These are phyloP conservation scores for Panicum hallii DNA, from an alignment of 202 grass and related monocot genomes.

Conservation along the genomic window DNA sequence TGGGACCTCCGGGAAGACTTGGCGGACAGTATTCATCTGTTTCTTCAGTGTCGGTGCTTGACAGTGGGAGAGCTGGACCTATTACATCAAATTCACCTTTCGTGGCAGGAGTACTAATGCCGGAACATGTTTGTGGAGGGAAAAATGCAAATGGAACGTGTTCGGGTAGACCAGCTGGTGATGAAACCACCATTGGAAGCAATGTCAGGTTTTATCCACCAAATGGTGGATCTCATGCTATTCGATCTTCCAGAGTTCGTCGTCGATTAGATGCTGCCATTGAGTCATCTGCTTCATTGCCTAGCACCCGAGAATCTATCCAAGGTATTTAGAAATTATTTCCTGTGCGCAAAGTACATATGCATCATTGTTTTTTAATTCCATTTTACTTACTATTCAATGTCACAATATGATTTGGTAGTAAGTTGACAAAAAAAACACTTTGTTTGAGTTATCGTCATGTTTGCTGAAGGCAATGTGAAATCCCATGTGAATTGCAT, in stretches of 20 bases:
- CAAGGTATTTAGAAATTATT: conserved; percentile 48
- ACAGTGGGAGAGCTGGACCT: conserved; percentile 54
- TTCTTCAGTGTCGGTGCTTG: conserved; percentile 58
- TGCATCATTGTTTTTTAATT: conserved; percentile 3
- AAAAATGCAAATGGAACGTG: conserved; percentile 32
- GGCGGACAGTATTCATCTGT: conserved; percentile 52
- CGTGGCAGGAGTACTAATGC: conserved; percentile 66
- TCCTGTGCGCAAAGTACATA: background rate
- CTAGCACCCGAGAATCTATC: conserved; percentile 64
- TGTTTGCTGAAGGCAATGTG: conserved; percentile 11
- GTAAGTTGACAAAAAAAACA: background rate
- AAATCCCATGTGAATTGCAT: background rate
- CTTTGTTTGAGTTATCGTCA: background rate
- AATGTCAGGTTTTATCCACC: conserved; percentile 26
- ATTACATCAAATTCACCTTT: conserved; percentile 70
- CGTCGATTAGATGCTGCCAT: conserved; percentile 57
- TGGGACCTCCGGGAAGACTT: conserved; percentile 56
- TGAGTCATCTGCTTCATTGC: conserved; percentile 66
- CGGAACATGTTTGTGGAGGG: conserved; percentile 49
- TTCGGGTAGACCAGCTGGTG: conserved; percentile 20
- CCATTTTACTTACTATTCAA: background rate
- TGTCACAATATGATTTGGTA: background rate
- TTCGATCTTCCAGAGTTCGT: conserved; percentile 48
- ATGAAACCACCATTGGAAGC: background rate
- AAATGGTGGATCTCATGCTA: conserved; percentile 44